Base-by-base conservation (phyloP, 2,329 filamentous ascomycete species). In the Alternaria dauci region DNA sequence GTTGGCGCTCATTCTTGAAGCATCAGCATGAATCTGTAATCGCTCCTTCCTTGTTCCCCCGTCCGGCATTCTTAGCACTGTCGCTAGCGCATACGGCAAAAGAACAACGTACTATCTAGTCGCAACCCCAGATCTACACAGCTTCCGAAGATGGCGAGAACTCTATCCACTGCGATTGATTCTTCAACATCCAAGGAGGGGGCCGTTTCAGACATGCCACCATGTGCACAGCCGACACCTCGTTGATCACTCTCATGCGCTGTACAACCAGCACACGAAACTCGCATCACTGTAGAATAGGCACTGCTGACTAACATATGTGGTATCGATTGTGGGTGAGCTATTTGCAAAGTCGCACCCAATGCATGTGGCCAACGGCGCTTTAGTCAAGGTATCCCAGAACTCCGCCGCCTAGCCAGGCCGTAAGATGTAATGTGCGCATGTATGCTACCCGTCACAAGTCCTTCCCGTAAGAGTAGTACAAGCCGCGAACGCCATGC, bases 401-500 rank as follows among this genome's bases (percentile, higher is more conserved):
- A 63, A 69, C 59, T 68, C 67, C 63, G 55, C 60, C 65, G 52
- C 62, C 64, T 55, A 62, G 43, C 64, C 52, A 62, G 59, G 58
- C 62, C 66, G 58, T 58, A 52, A 56, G 50, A 52, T 57, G 59
- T 58, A 50, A 57, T 52, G 57, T 52, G 44, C 55, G 23, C 47
- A 42, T 67, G 61, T 61, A 64, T 68, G 43, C 57, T 55, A 59
- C 52, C 62, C 57, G 58, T 61, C 61, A n/a, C 65, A 63, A 62
- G 60, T 52, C 65, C 62, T 54, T 61, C 52, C 57, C 55, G 56
- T 65, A 57, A 60, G 51, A 59, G 66, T 71, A 58, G 47, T 68
- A 68, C 66, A 66, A 61, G 62, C 46, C 58, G 62, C 61, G 20
- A 71, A 72, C 68, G 70, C 68, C 66, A 60, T 60, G 60, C 67